These are phyloP conservation scores for Hippophae tibetana DNA, from an alignment of 306 rosid genomes.

Conservation along the genomic window DNA sequence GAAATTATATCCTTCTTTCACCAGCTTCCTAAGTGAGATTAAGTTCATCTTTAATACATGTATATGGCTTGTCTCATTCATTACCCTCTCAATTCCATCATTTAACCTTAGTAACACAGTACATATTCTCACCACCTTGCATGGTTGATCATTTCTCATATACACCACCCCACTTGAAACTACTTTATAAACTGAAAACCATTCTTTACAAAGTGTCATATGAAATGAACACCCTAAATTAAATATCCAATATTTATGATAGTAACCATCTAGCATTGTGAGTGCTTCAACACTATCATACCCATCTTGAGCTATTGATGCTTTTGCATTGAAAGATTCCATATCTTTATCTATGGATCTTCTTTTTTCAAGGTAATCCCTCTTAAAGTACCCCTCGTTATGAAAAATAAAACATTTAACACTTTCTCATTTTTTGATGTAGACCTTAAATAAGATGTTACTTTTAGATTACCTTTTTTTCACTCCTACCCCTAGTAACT, in stretches of 20 bases:
- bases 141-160: background rate
- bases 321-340: too few relatives aligned
- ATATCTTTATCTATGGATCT: too few relatives aligned
- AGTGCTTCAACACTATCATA: background rate
- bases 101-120: background rate
- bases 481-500: too few relatives aligned
- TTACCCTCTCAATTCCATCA: background rate
- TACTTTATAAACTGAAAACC: background rate
- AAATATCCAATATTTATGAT: background rate
- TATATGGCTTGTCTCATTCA: background rate
- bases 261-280: background rate
- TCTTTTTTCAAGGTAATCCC: too few relatives aligned
- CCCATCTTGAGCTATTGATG: background rate
- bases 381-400: too few relatives aligned
- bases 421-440: too few relatives aligned
- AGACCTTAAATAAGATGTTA: too few relatives aligned
- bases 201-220: background rate
- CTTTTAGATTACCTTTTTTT: too few relatives aligned
- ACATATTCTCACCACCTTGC: background rate
- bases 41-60: too few relatives aligned
- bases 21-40: too few relatives aligned
- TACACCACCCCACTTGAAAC: background rate
- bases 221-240: conserved; percentile 3
- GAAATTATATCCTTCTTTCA: too few relatives aligned
- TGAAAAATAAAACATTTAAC: too few relatives aligned